Evolutionary conservation across 176 grass and related monocot genomes (phyloP).

Genomic region (Musa acuminata): DNA sequence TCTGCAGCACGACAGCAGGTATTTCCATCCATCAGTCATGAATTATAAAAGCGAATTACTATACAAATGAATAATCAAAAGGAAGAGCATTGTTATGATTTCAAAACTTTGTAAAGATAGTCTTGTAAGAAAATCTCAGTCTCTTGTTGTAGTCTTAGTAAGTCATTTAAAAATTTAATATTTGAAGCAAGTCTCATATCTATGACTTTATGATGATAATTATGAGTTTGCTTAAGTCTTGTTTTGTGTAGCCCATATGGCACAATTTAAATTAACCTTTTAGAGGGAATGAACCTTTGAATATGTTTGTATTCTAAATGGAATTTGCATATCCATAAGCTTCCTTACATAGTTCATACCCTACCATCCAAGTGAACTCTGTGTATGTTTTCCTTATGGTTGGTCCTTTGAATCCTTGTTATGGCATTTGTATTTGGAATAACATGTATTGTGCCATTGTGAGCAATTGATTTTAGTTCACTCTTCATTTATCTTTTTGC

Average conservation of each 20-base stretch:
- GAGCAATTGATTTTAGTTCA: not conserved
- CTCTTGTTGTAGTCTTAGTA: too few species aligned
- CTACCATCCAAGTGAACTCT: not conserved
- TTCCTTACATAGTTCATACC: not conserved
- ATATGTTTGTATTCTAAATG: not conserved
- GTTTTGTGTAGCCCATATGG: too few species aligned
- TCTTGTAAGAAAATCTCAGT: not conserved
- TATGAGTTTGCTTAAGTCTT: too few species aligned
- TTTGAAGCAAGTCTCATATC: too few species aligned
- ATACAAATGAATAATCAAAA: not conserved
- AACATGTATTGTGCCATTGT: not conserved
- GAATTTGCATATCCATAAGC: not conserved
- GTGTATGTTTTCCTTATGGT: not conserved
- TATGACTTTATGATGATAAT: too few species aligned
- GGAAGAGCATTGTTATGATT: not conserved
- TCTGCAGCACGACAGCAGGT: constrained; percentile 64
- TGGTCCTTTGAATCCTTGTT: not conserved
- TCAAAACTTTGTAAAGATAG: not conserved
- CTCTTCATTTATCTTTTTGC: not conserved
- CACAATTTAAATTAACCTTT: too few species aligned
- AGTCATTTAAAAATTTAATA: too few species aligned
- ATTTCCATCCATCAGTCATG: not conserved
- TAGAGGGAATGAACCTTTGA: not conserved
- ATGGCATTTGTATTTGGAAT: not conserved
- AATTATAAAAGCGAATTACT: not conserved